Evolutionary conservation across 2,329 filamentous ascomycete species (phyloP).

Genomic region (Akanthomyces muscarius): DNA sequence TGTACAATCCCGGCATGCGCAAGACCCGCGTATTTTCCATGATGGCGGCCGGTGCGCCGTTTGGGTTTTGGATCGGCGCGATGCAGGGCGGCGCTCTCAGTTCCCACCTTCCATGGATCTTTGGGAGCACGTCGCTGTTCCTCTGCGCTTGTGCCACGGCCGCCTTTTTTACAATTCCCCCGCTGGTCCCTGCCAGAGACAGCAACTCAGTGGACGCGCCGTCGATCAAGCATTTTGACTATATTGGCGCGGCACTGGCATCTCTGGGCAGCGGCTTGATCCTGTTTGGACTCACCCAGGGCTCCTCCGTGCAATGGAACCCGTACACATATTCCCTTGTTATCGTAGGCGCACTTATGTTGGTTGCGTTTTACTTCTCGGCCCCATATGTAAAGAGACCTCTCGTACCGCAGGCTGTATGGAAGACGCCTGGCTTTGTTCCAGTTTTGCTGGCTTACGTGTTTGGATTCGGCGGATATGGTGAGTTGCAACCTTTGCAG

Average conservation of each 20-base stretch:
- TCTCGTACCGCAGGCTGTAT: constrained; percentile 1
- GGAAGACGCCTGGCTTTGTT: constrained; percentile 11
- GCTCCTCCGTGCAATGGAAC: constrained; percentile 13
- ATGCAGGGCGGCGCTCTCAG: constrained; percentile 16
- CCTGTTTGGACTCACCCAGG: constrained; percentile 15
- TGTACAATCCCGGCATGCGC: constrained; percentile 17
- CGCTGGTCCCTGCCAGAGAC: constrained; percentile 12
- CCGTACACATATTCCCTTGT: constrained; percentile 15
- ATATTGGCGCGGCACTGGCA: constrained; percentile 5
- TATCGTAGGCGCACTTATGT: constrained; percentile 10
- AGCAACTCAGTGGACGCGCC: constrained; percentile 5
- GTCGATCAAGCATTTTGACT: constrained; percentile 14
- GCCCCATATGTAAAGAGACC: constrained; percentile 4
- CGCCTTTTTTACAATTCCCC: constrained; percentile 13
- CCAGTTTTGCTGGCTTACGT: constrained; percentile 8
- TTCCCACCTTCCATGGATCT: constrained; percentile 17
- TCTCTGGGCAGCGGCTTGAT: constrained; percentile 13
- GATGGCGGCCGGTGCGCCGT: constrained; percentile 16
- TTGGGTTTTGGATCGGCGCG: constrained; percentile 16
- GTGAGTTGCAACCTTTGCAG: not conserved
- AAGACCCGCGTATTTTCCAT: constrained; percentile 17
- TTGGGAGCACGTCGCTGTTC: constrained; percentile 16
- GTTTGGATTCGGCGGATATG: constrained; percentile 10
- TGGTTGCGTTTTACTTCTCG: constrained; percentile 8
- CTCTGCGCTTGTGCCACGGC: constrained; percentile 10